These are phyloP conservation scores for Epichloe uncinata DNA, from an alignment of 2,329 filamentous ascomycete species.

Conservation along the genomic window DNA sequence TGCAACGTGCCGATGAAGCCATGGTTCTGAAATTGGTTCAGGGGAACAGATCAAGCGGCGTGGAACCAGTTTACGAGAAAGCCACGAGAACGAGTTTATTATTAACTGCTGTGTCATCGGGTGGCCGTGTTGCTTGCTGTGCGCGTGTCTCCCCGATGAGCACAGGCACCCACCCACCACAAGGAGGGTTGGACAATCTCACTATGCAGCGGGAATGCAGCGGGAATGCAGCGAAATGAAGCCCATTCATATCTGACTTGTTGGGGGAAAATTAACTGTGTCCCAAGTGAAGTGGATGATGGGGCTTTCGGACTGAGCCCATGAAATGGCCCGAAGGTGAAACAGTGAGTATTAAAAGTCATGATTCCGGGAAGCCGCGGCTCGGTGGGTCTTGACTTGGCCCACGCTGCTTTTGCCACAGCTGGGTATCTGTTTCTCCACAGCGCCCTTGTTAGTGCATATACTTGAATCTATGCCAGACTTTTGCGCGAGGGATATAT, in stretches of 20 bases:
- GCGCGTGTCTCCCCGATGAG: background rate
- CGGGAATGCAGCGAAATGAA: constrained; percentile 17
- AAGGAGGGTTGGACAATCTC: background rate
- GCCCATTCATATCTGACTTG: constrained; percentile 5
- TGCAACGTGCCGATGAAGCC: constrained; percentile 1
- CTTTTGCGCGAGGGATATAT: too few species aligned
- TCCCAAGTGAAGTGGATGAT: constrained; percentile 8
- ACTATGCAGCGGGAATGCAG: too few species aligned
- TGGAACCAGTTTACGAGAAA: background rate
- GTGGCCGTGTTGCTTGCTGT: background rate
- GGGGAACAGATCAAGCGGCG: constrained; percentile 1
- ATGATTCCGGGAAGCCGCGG: background rate
- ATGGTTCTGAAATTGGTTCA: constrained; percentile 4
- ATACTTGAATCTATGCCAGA: too few species aligned
- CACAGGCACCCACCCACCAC: background rate
- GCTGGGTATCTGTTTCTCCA: too few species aligned
- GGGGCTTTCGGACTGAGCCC: background rate
- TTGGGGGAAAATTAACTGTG: constrained; percentile 14
- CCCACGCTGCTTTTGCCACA: too few species aligned
- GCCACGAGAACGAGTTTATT: background rate
- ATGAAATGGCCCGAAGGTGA: too few species aligned
- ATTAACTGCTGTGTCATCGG: too few species aligned
- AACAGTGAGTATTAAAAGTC: too few species aligned
- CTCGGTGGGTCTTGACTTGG: background rate
- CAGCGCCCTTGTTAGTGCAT: too few species aligned